These are phyloP conservation scores for Crithidia sp. DNA, from an alignment of 208 protist species.

Conservation along the genomic window DNA sequence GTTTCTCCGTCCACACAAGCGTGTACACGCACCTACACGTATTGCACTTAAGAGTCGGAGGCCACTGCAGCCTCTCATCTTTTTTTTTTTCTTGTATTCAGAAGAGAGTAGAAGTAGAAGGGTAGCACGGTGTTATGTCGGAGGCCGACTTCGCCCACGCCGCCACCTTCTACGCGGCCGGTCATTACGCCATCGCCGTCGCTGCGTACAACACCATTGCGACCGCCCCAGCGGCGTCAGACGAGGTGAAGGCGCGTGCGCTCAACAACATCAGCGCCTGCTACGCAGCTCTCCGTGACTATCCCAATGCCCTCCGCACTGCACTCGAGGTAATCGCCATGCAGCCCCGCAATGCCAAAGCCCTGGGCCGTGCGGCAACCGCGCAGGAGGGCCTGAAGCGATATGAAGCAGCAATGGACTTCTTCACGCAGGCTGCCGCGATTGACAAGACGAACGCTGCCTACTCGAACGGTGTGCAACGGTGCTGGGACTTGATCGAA, in stretches of 20 bases:
- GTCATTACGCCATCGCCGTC: slow-evolving; percentile 62
- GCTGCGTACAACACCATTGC: slow-evolving; percentile 53
- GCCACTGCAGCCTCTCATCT: not conserved
- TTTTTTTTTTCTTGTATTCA: not conserved
- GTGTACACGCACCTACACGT: too few species aligned
- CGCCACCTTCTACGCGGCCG: slow-evolving; percentile 47
- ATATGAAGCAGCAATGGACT: slow-evolving; percentile 65
- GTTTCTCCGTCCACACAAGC: too few species aligned
- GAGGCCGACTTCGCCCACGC: slow-evolving; percentile 62
- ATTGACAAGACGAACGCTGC: slow-evolving; percentile 39
- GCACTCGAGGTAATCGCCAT: slow-evolving; percentile 58
- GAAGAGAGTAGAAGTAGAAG: too few species aligned
- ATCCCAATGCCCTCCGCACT: slow-evolving; percentile 47
- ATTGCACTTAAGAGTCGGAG: too few species aligned
- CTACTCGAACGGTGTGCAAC: slow-evolving; percentile 39
- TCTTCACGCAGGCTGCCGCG: slow-evolving; percentile 40
- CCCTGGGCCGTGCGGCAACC: slow-evolving; percentile 65
- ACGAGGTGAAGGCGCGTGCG: slow-evolving; percentile 52
- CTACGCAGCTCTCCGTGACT: slow-evolving; percentile 68
- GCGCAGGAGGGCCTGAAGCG: slow-evolving; percentile 70
- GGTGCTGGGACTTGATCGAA: slow-evolving; percentile 55
- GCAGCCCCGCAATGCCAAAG: slow-evolving; percentile 57
- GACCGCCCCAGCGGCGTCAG: slow-evolving; percentile 13
- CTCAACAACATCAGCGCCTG: slow-evolving; percentile 86
- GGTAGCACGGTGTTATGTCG: slow-evolving; percentile 17